Conservation (phyloP, 805 yeast species). For the Candida sphagnicola region DNA sequence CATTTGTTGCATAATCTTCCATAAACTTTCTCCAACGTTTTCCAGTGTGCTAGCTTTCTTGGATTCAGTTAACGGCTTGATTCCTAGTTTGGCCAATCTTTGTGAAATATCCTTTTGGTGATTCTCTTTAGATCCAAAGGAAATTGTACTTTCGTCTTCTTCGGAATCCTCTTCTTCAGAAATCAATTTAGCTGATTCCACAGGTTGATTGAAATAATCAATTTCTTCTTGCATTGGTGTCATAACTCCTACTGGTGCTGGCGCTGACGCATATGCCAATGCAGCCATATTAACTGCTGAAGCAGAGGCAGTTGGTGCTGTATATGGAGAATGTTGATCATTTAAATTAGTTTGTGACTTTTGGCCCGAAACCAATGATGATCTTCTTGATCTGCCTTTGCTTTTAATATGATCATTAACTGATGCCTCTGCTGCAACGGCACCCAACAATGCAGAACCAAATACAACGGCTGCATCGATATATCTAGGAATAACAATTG, state of each 20-base stretch:
- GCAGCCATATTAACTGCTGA: constrained; percentile 56
- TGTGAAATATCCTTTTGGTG: constrained; percentile 51
- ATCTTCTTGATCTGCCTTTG: constrained; percentile 34
- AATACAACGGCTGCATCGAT: constrained; percentile 97
- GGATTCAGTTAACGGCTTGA: constrained; percentile 37
- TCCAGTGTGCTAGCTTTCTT: constrained; percentile 15
- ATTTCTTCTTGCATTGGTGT: constrained; percentile 36
- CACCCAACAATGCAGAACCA: constrained; percentile 93
- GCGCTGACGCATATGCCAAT: constrained; percentile 29
- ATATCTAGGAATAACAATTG: constrained; percentile 88
- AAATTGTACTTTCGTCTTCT: constrained; percentile 47
- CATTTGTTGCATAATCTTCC: constrained; percentile 83
- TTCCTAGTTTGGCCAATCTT: constrained; percentile 32
- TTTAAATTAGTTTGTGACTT: constrained; percentile 29
- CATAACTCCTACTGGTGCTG: constrained; percentile 22
- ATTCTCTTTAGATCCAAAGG: constrained; percentile 57
- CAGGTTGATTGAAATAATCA: constrained; percentile 38
- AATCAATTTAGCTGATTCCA: constrained; percentile 6
- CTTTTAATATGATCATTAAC: constrained; percentile 33
- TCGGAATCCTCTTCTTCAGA: constrained; percentile 26
- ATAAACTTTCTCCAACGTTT: constrained; percentile 54
- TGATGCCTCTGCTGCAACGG: constrained; percentile 78
- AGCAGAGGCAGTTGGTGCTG: constrained; percentile 78
- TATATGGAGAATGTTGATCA: constrained; percentile 55
- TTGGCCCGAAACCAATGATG: constrained; percentile 25